Evolutionary conservation across 257 asterid species (phyloP), one percentile per base, ranked within the genome.

Genomic region (Scutellaria barbata): DNA sequence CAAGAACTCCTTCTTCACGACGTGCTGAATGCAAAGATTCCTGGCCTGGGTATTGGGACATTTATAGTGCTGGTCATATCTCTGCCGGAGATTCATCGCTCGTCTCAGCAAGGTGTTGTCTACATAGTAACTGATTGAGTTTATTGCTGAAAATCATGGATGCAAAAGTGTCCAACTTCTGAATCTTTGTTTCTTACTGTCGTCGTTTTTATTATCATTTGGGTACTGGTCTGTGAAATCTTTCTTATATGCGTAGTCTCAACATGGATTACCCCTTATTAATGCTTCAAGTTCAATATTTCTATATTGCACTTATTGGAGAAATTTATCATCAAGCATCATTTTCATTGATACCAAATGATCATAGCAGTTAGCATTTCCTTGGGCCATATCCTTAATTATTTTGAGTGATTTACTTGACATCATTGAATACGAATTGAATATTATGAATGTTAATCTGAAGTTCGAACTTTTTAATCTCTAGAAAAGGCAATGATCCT

Each of bases 41-140:
- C n/a, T 94, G 95, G 95, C 87, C 99, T 57, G 97, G 96, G 33
- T 72, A 71, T 71, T 94, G 99, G 99, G 99, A 94, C 81, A 83
- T 88, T 67, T 94, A 97, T 78, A 91, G 99, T 79, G 99, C 97
- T 61, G 99, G 99, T 68, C 99, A 94, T 78, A 88, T 91, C 67
- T 88, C 99, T 16, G 95, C 99, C 30, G 96, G 99, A 37, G 99
- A 94, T 83, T 86, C 96, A n/a, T 88, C 97, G 69, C 96, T 94
- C 41, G 79, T 84, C 68, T 80, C 97, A 17, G 99, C 97, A 33
- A 89, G 90, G 97, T 85, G 82, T 40, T 22, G n/a, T 48, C 18
- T 58, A 14, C 33, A 57, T 73, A 45, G 60, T 66, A 13, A 47
- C 48, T 17, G 39, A 60, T 58, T 22, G 25, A 55, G 10, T 46